Conservation (phyloP, 116 monocot species). For the Posidonia oceanica region DNA sequence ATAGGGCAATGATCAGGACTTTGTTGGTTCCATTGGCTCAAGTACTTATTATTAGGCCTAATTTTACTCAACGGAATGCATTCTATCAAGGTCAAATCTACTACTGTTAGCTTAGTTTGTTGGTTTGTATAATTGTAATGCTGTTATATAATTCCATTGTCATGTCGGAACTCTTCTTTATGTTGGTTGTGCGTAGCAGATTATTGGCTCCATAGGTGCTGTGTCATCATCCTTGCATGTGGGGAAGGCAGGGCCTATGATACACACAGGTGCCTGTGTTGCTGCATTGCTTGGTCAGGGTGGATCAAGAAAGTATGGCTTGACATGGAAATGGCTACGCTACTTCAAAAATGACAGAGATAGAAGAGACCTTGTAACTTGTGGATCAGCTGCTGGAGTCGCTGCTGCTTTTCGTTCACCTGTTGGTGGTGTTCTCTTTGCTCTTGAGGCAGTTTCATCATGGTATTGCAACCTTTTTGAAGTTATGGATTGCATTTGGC, state of each 20-base stretch:
- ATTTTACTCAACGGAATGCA: no score
- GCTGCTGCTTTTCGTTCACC: conserved; percentile 92
- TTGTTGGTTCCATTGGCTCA: no score
- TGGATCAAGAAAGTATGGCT: conserved; percentile 50
- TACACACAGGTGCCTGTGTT: conserved; percentile 80
- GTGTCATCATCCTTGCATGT: conserved; percentile 85
- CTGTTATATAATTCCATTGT: no score
- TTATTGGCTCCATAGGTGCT: conserved; percentile 58
- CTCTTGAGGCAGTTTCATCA: conserved; percentile 76
- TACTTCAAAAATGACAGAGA: conserved; percentile 90
- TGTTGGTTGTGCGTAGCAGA: conserved; percentile 18
- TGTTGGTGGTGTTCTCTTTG: conserved; percentile 88
- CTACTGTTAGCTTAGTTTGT: no score
- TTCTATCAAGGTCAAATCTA: no score
- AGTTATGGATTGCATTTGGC: background rate
- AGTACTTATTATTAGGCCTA: no score
- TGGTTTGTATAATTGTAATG: no score
- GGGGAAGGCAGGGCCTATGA: conserved; percentile 95
- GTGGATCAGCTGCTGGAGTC: conserved; percentile 71
- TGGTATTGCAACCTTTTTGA: conserved; percentile 34
- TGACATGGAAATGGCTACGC: conserved; percentile 70
- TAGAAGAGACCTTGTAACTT: conserved; percentile 75
- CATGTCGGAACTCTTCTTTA: background rate
- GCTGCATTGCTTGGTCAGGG: conserved; percentile 71
- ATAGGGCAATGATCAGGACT: no score